Conservation (phyloP, 2,329 filamentous ascomycete species). For the Setomelanomma holmii region DNA sequence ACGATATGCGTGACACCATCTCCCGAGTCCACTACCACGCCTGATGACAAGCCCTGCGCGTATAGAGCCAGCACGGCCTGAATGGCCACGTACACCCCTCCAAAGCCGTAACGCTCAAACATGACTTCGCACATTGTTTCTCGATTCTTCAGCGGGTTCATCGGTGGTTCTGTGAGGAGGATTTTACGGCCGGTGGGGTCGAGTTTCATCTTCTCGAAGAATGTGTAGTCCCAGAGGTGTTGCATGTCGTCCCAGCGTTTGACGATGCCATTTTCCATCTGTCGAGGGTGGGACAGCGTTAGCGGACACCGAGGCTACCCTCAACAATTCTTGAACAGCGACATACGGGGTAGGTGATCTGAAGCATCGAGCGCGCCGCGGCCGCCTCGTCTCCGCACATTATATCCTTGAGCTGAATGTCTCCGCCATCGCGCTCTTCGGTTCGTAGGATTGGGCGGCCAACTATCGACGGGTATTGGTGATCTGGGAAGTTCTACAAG, state of each 20-base stretch:
- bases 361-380: slow-evolving; percentile 93
- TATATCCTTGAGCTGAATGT: slow-evolving; percentile 89
- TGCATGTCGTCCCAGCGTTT: slow-evolving; percentile 99
- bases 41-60: slow-evolving; percentile 82
- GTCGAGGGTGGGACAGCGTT: slow-evolving; percentile 35
- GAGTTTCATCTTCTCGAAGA: slow-evolving; percentile 94
- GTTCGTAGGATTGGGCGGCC: slow-evolving; percentile 96
- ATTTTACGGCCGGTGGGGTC: slow-evolving; percentile 94
- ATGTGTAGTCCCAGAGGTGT: slow-evolving; percentile 99
- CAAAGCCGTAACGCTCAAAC: slow-evolving; percentile 97
- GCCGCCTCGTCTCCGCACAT: slow-evolving; percentile 99
- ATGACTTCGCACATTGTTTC: slow-evolving; percentile 99
- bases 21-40: slow-evolving; percentile 98
- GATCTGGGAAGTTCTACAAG: slow-evolving; percentile 92
- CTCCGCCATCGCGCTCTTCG: slow-evolving; percentile 79
- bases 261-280: slow-evolving; percentile 99
- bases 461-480: slow-evolving; percentile 98
- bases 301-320: slow-evolving; percentile 26
- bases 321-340: slow-evolving; percentile 15
- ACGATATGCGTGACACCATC: slow-evolving; percentile 99
- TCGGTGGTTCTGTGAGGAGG: slow-evolving; percentile 92
- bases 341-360: slow-evolving; percentile 91
- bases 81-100: slow-evolving; percentile 96
- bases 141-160: slow-evolving; percentile 96
- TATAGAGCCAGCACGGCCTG: slow-evolving; percentile 96